Conservation (phyloP, 2,329 filamentous ascomycete species). For the Fusarium verticillioides region DNA sequence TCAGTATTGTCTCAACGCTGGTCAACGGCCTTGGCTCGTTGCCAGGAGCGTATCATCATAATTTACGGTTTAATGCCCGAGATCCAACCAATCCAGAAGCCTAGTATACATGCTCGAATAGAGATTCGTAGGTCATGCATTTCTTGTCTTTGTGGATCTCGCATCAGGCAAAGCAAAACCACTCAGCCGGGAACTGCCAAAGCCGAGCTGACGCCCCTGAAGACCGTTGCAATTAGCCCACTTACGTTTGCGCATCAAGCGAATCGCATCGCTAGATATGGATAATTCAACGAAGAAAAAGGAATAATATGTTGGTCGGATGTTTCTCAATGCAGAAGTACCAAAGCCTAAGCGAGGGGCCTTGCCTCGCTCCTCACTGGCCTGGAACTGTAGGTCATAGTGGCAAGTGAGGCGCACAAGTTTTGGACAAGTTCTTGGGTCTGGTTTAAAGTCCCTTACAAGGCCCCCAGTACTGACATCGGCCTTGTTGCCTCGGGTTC, state of each 20-base stretch:
- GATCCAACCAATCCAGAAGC: too few species aligned
- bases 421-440: too few species aligned
- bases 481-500: neutral
- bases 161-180: conserved; percentile 3
- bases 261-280: neutral
- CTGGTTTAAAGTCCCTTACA: neutral
- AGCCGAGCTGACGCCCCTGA: neutral
- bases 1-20: neutral
- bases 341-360: rapidly evolving
- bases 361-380: neutral
- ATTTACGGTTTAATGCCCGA: neutral
- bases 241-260: neutral
- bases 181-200: neutral
- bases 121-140: neutral
- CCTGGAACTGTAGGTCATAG: neutral
- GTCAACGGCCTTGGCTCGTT: neutral
- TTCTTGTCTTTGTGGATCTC: neutral
- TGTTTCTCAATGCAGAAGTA: neutral
- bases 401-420: neutral
- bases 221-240: neutral
- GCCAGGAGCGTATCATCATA: neutral
- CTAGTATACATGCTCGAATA: too few species aligned
- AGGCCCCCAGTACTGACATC: neutral
- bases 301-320: neutral
- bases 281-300: neutral